A percentile compares a stretch with the other conserved stretches of the same genome.
Conservation (phyloP, 768 basidiomycete species). For the Ephemerocybe angulata region DNA sequence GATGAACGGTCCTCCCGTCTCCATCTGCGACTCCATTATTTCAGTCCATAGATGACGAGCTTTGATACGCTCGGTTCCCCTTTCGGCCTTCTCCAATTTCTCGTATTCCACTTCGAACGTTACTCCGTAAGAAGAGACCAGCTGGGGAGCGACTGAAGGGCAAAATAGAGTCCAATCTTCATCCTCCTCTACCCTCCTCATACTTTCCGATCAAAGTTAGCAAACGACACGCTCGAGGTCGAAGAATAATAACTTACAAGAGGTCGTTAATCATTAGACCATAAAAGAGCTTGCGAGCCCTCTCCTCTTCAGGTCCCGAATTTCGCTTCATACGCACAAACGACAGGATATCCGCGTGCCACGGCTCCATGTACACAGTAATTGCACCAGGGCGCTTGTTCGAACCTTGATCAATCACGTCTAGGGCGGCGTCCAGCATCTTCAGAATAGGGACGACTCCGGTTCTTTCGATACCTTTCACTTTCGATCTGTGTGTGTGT, state of each 20-base stretch:
- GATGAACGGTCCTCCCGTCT: conserved; percentile 1
- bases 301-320: background rate
- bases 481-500: background rate
- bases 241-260: background rate
- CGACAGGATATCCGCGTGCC: background rate
- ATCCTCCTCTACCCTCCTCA: conserved; percentile 1
- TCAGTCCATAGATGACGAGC: background rate
- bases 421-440: background rate
- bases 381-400: background rate
- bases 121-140: background rate
- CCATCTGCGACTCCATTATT: background rate
- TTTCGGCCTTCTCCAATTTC: background rate
- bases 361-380: background rate
- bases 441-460: background rate
- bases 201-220: background rate
- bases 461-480: background rate
- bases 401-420: background rate
- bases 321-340: background rate
- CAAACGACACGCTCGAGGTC: background rate
- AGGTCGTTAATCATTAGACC: background rate
- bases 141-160: background rate
- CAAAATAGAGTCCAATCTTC: conserved; percentile 2
- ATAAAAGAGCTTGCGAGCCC: background rate
- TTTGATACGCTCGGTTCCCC: background rate
- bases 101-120: background rate